Conservation (phyloP, 2,329 filamentous ascomycete species). For the Ophiobolus disseminans region DNA sequence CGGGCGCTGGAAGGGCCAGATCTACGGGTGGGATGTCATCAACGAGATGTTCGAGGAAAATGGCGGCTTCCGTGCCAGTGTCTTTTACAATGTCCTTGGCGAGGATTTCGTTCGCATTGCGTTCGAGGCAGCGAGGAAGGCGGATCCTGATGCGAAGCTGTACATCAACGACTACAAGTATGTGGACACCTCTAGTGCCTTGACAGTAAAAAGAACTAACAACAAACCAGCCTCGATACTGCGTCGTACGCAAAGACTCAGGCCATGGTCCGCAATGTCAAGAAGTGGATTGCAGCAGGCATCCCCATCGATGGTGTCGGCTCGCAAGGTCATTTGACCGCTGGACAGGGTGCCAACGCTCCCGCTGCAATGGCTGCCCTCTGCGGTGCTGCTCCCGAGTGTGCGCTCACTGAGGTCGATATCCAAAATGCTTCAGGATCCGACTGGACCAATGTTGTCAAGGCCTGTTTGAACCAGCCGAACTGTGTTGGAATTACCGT, state of each 20-base stretch:
- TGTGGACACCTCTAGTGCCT: slow-evolving; percentile 5
- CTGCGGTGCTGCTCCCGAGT: slow-evolving; percentile 62
- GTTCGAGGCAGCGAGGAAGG: slow-evolving; percentile 71
- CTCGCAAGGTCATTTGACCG: slow-evolving; percentile 56
- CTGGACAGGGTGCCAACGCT: slow-evolving; percentile 57
- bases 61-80: slow-evolving; percentile 64
- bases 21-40: slow-evolving; percentile 69
- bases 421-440: slow-evolving; percentile 64
- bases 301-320: slow-evolving; percentile 70
- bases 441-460: slow-evolving; percentile 64
- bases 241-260: slow-evolving; percentile 67
- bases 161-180: slow-evolving; percentile 76
- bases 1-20: slow-evolving; percentile 68
- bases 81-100: slow-evolving; percentile 73
- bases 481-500: slow-evolving; percentile 74
- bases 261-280: slow-evolving; percentile 66
- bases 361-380: slow-evolving; percentile 60
- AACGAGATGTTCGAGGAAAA: slow-evolving; percentile 71
- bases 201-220: slow-evolving; percentile 11
- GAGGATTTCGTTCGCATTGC: slow-evolving; percentile 76
- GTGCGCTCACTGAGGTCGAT: slow-evolving; percentile 73
- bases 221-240: slow-evolving; percentile 66
- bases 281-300: slow-evolving; percentile 68
- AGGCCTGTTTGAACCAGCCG: slow-evolving; percentile 66
- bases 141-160: slow-evolving; percentile 71